These are phyloP conservation scores for Botrytis paeoniae DNA, from an alignment of 2,329 filamentous ascomycete genomes.

Conservation along the genomic window DNA sequence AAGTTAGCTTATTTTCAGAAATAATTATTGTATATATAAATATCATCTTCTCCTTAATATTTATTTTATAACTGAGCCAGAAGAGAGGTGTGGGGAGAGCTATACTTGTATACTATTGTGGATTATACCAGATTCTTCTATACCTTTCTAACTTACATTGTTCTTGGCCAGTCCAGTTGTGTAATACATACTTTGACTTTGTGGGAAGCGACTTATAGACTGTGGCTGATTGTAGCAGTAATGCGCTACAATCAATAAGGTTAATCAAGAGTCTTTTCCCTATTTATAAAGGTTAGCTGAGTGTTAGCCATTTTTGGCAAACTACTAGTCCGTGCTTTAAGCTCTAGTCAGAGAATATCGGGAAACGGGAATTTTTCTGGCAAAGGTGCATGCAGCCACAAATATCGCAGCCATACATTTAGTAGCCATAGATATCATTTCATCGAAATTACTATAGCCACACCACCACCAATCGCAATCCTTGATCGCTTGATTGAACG, in stretches of 20 bases:
- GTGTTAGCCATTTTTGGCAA: not conserved
- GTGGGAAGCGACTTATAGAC: not conserved
- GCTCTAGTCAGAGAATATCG: no score
- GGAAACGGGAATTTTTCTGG: no score
- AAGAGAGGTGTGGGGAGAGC: not conserved
- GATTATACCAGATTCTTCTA: not conserved
- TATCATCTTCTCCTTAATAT: not conserved
- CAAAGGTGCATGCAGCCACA: no score
- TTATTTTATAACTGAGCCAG: not conserved
- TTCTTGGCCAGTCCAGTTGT: not conserved
- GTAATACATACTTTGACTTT: not conserved
- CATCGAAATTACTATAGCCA: constrained; percentile 19
- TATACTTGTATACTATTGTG: not conserved
- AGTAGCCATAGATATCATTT: constrained; percentile 17
- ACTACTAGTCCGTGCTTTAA: no score
- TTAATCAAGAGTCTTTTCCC: not conserved
- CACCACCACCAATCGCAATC: not conserved
- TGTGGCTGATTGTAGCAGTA: not conserved
- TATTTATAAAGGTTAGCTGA: not conserved
- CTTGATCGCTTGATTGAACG: not conserved
- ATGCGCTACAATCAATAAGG: not conserved
- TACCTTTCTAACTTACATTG: not conserved
- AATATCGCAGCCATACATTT: not conserved
- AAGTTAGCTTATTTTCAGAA: constrained; percentile 1
- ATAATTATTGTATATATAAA: not conserved